phyloP scores from a whole-genome alignment of 352 stramenopile genomes.

The Elongisporangium prolatum region DNA sequence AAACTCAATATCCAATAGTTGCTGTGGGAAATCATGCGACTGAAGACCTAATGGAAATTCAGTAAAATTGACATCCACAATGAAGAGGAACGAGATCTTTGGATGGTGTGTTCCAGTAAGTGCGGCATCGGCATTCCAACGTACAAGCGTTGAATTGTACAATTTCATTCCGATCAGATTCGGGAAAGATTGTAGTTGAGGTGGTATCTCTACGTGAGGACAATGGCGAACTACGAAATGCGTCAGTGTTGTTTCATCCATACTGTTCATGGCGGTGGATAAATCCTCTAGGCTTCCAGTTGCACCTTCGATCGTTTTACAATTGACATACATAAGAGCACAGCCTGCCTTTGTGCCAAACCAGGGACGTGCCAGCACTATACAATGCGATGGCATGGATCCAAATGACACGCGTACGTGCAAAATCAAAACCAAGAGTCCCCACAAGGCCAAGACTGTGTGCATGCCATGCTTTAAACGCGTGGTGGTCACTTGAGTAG shows the following conservation, averaged over 20 bases:
- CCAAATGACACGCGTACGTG: neutral
- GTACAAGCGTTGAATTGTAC: constrained; percentile 30
- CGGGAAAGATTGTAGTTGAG: constrained; percentile 16
- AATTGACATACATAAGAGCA: neutral
- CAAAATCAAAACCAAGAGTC: neutral
- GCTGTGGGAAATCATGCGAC: constrained; percentile 24
- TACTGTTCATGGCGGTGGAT: neutral
- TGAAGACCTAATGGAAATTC: constrained; percentile 29
- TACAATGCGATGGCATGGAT: neutral
- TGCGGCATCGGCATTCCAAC: constrained; percentile 19
- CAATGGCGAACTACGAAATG: constrained; percentile 31
- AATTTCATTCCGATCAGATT: constrained; percentile 27
- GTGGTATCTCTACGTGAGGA: constrained; percentile 16
- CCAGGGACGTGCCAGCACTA: neutral
- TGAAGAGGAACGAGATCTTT: constrained; percentile 17
- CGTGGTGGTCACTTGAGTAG: neutral
- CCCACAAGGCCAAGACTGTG: neutral
- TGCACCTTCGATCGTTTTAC: neutral
- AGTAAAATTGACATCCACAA: constrained; percentile 28
- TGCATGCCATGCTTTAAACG: neutral
- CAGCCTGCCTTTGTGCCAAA: neutral
- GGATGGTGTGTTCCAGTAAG: constrained; percentile 17
- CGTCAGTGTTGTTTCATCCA: neutral
- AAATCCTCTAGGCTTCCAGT: neutral
- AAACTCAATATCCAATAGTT: constrained; percentile 33